These are phyloP conservation scores for Myriangium duriaei DNA, from an alignment of 2,329 filamentous ascomycete genomes.

Conservation along the genomic window DNA sequence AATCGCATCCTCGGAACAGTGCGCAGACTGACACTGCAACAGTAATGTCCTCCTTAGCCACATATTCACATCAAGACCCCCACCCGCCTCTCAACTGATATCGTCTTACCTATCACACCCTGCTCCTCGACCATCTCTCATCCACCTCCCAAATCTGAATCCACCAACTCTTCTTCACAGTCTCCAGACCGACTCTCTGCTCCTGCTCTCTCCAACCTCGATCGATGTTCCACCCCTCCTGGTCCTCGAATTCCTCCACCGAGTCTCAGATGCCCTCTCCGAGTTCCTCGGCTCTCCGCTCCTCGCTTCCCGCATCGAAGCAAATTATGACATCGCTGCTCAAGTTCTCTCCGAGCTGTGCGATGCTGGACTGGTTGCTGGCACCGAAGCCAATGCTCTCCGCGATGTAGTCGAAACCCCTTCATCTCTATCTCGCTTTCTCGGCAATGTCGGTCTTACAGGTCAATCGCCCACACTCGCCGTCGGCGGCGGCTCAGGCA, in stretches of 20 bases:
- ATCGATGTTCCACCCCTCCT: conserved; percentile 80
- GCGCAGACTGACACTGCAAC: not conserved
- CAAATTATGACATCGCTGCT: conserved; percentile 83
- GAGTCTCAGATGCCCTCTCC: conserved; percentile 82
- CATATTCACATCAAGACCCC: conserved; percentile 70
- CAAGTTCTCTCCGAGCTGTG: conserved; percentile 94
- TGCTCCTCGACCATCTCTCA: conserved; percentile 66
- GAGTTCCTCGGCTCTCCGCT: conserved; percentile 87
- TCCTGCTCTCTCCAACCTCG: conserved; percentile 76
- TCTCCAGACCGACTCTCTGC: conserved; percentile 71
- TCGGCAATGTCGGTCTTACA: conserved; percentile 77
- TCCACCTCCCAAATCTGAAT: conserved; percentile 70
- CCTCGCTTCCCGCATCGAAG: conserved; percentile 73
- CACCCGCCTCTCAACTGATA: conserved; percentile 62
- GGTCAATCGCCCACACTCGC: conserved; percentile 25
- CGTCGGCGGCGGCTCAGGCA: conserved; percentile 6
- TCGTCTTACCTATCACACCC: conserved; percentile 79
- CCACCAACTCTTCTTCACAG: conserved; percentile 85
- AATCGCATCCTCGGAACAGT: no score
- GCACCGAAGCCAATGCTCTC: conserved; percentile 85
- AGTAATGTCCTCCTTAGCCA: conserved; percentile 82
- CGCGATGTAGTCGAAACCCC: conserved; percentile 87
- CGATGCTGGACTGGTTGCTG: conserved; percentile 77
- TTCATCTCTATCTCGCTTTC: conserved; percentile 73
- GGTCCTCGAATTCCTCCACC: conserved; percentile 86